Base-by-base conservation (phyloP, 176 grass and related monocot species). In the Poa annua region DNA sequence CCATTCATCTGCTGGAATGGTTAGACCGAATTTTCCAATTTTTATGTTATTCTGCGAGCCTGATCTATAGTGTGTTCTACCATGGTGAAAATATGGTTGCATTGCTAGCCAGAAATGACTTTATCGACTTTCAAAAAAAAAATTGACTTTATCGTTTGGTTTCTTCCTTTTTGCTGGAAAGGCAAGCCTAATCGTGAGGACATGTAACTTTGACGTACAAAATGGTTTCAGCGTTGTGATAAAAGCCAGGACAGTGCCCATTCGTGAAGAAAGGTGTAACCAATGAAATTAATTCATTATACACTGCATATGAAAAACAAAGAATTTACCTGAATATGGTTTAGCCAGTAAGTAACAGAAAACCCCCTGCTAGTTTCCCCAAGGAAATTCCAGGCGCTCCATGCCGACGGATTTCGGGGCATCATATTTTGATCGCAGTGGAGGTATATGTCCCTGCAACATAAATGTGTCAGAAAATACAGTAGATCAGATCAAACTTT, bases 311-410 rank as follows among this genome's bases (percentile, higher is more conserved):
- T 8, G 61, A 65, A 34, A 17, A 6, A 3, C 25, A 71, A 0
- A 15, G 3, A 26, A 71, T 47, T 26, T 71, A 71, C 68, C 68
- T 71, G 68, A 71, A 48, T 71, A 48, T 71, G 68, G 21, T 71
- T 71, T 71, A 71, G 68, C 68, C 68, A 71, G 21, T 48, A 71
- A 16, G 41, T 71, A 71, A 8, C 12, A 47, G 68, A 71, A 48
- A 71, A 47, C 0, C 41, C 68, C 5, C 5, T 71, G 13, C 12
- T 71, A 47, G 68, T 71, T 71, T 21, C 13, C 41, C 68, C 68
- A 15, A 48, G 21, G 12, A 71, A 71, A 71, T 71, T 71, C 68
- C 68, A 71, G 41, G 41, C 41, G 7, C 68, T 71, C 68, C 68
- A 71, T 8, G 68, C 68, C 5, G 21, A 71, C 21, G 21, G 44